Evolutionary conservation across 352 stramenopile genomes (phyloP).

Genomic region (Globisporangium emineosum): DNA sequence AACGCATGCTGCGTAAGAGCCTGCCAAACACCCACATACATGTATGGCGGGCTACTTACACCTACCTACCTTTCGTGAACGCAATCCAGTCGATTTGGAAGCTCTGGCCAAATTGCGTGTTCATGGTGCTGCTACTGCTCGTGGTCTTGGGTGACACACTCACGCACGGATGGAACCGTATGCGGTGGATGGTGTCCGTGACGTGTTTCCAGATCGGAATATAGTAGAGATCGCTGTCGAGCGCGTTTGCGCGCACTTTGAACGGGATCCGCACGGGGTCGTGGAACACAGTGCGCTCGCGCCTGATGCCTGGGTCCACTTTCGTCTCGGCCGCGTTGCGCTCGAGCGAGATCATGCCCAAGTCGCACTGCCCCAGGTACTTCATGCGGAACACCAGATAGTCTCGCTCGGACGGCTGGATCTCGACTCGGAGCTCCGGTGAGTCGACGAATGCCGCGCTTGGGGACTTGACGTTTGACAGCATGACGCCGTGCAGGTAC

Average conservation of each 20-base stretch:
- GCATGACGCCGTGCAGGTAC: conserved; percentile 37
- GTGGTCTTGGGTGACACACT: conserved; percentile 12
- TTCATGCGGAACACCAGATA: conserved; percentile 59
- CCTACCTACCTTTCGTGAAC: conserved; percentile 46
- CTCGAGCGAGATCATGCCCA: conserved; percentile 53
- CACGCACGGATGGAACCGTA: conserved; percentile 62
- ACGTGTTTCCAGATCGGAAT: conserved; percentile 62
- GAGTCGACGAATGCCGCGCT: conserved; percentile 54
- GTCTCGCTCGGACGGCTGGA: conserved; percentile 45
- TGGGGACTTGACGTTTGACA: conserved; percentile 28
- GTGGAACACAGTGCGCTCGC: conserved; percentile 31
- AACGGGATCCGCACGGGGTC: conserved; percentile 61
- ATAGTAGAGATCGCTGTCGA: conserved; percentile 52
- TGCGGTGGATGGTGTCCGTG: conserved; percentile 48
- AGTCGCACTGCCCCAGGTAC: conserved; percentile 53
- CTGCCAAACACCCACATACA: neutral
- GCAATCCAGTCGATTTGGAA: conserved; percentile 73
- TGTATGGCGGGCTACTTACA: neutral
- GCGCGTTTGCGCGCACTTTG: conserved; percentile 22
- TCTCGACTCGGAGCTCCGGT: conserved; percentile 48
- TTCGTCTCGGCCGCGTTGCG: conserved; percentile 33
- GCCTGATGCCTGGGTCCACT: conserved; percentile 22
- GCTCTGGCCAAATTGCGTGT: conserved; percentile 34
- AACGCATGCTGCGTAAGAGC: too few relatives aligned
- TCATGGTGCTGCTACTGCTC: conserved; percentile 14